phyloP scores from a whole-genome alignment of 2,329 filamentous ascomycete species.

The Alternaria brassicicola region DNA sequence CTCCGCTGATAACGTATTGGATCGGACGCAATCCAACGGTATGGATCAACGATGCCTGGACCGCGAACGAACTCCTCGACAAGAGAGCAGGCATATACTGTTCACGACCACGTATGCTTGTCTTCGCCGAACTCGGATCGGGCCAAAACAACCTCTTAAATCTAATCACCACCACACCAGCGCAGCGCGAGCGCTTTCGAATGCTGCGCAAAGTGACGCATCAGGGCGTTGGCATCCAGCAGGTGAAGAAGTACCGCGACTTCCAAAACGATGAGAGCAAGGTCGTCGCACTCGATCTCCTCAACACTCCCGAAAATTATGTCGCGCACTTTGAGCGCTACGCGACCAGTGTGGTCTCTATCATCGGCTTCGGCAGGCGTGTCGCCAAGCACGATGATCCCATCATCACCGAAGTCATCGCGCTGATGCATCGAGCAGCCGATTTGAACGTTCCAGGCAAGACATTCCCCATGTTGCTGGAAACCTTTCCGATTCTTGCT shows the following conservation, averaged over 20 bases:
- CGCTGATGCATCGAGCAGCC: conserved; percentile 63
- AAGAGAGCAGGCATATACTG: conserved; percentile 61
- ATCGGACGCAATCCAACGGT: conserved; percentile 51
- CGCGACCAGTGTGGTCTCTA: conserved; percentile 61
- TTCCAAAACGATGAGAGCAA: conserved; percentile 67
- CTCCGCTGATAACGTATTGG: conserved; percentile 63
- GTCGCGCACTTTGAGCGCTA: conserved; percentile 61
- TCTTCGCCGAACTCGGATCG: conserved; percentile 50
- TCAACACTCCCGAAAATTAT: conserved; percentile 54
- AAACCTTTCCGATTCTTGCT: conserved; percentile 63
- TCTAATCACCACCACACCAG: conserved; percentile 40
- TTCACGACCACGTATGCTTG: conserved; percentile 55
- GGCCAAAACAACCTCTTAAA: conserved; percentile 47
- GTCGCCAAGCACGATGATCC: conserved; percentile 60
- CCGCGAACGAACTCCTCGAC: conserved; percentile 61
- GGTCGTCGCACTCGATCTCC: conserved; percentile 57
- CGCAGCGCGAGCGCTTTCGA: conserved; percentile 41
- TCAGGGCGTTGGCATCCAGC: conserved; percentile 53
- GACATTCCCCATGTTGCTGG: conserved; percentile 64
- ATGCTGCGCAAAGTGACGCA: conserved; percentile 44
- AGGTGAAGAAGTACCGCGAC: conserved; percentile 60
- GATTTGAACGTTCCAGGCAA: conserved; percentile 59
- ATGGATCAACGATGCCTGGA: conserved; percentile 55
- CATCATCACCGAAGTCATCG: conserved; percentile 65
- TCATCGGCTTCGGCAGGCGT: conserved; percentile 63